Percentiles rank a stretch among this genome's conserved stretches.
Conservation (phyloP, 139 green algal species). For the Micractinium sp. region DNA sequence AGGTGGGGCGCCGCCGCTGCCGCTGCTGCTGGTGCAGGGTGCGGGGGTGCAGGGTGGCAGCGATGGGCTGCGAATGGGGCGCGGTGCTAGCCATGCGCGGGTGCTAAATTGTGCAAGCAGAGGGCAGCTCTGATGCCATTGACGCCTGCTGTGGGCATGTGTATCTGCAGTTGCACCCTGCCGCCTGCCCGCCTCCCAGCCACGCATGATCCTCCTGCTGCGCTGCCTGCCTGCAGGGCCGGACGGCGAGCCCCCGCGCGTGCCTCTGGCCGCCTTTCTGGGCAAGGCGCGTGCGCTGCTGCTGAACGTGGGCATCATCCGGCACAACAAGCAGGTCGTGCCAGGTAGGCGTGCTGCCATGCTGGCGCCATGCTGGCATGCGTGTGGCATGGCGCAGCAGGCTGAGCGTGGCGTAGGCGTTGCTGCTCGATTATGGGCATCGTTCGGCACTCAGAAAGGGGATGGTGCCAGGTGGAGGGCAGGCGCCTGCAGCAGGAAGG, state of each 20-base stretch:
- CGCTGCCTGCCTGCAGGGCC: conserved; percentile 8
- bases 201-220: not conserved
- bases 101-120: too few species aligned
- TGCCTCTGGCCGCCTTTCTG: conserved; percentile 55
- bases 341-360: too few species aligned
- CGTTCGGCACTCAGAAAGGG: too few species aligned
- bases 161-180: not conserved
- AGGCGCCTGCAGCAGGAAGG: not conserved
- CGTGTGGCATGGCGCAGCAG: too few species aligned
- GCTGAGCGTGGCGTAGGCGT: too few species aligned
- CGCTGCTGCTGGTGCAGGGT: not conserved
- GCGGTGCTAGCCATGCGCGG: not conserved
- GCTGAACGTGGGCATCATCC: conserved; percentile 55
- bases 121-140: too few species aligned
- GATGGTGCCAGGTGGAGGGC: not conserved
- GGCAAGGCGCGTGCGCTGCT: conserved; percentile 48
- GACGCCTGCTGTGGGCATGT: not conserved
- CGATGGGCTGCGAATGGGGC: not conserved
- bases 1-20: not conserved
- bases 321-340: conserved; percentile 14
- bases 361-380: too few species aligned
- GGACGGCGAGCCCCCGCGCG: conserved; percentile 7
- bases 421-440: too few species aligned
- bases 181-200: not conserved
- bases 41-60: not conserved